Percentiles rank a stretch among this genome's conserved stretches.
These are phyloP conservation scores for Diaporthe australafricana DNA, from an alignment of 2,329 filamentous ascomycete genomes.

Conservation along the genomic window DNA sequence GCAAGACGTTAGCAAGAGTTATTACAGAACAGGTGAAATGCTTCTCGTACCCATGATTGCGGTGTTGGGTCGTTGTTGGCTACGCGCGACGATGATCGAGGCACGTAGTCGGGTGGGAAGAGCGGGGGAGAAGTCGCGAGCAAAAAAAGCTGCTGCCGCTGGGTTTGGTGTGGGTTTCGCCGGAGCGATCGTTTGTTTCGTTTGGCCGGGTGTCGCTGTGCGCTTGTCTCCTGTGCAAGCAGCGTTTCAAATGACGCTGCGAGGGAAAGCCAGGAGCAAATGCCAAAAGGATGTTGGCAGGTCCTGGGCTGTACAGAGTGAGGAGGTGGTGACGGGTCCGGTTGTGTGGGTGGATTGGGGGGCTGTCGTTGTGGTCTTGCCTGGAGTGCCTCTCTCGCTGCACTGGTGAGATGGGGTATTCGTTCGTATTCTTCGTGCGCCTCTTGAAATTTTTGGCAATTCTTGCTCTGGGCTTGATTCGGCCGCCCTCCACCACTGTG, in stretches of 20 bases:
- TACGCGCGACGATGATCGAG: constrained; percentile 57
- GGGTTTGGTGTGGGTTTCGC: constrained; percentile 36
- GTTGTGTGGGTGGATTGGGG: constrained; percentile 13
- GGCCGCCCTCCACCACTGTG: constrained; percentile 3
- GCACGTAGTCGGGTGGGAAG: constrained; percentile 35
- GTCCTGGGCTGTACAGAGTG: constrained; percentile 18
- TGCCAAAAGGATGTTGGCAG: constrained; percentile 4
- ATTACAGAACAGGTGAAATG: constrained; percentile 35
- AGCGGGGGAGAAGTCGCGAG: constrained; percentile 29
- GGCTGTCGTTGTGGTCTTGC: constrained; percentile 17
- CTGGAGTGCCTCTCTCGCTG: not conserved
- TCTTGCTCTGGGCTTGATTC: constrained; percentile 15
- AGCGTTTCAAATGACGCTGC: constrained; percentile 10
- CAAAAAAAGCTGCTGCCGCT: constrained; percentile 34
- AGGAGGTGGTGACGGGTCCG: constrained; percentile 23
- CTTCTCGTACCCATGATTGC: constrained; percentile 69
- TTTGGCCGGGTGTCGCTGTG: not conserved
- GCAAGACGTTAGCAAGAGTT: constrained; percentile 56
- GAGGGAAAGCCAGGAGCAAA: constrained; percentile 11
- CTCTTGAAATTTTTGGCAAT: constrained; percentile 22
- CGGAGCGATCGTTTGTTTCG: constrained; percentile 21
- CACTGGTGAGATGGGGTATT: constrained; percentile 21
- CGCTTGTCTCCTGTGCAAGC: constrained; percentile 12
- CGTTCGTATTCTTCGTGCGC: constrained; percentile 27
- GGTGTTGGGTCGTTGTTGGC: constrained; percentile 52